Percentiles rank a stretch among this genome's conserved stretches.
Conservation (phyloP, 176 grass and related monocot genomes). For the Phyllostachys edulis region DNA sequence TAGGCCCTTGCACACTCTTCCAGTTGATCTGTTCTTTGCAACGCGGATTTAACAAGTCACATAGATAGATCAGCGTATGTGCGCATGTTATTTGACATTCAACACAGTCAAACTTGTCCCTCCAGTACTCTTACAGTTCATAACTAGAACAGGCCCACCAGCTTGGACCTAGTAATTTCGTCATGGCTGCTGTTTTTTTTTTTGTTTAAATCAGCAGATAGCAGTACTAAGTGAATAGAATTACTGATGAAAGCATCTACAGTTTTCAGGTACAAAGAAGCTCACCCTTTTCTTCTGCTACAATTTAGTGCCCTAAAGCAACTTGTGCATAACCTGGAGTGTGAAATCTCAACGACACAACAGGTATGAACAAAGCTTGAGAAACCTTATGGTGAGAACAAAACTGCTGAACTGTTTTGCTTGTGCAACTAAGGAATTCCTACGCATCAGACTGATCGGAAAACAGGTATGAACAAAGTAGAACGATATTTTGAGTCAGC, state of each 20-base stretch:
- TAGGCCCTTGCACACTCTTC: neutral
- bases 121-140: neutral
- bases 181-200: neutral
- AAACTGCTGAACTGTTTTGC: conserved; percentile 48
- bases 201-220: neutral
- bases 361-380: conserved; percentile 35
- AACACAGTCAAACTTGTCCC: neutral
- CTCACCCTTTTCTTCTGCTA: too few species aligned
- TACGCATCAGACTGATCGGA: conserved; percentile 81
- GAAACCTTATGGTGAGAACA: conserved; percentile 51
- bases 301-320: too few species aligned
- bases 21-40: neutral
- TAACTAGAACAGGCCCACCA: neutral
- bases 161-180: neutral
- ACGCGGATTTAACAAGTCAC: neutral
- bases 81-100: neutral
- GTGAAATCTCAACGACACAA: too few species aligned
- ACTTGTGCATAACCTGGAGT: too few species aligned
- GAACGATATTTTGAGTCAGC: neutral
- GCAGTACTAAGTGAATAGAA: neutral
- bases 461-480: conserved; percentile 50
- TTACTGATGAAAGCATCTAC: neutral
- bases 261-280: too few species aligned
- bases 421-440: conserved; percentile 84
- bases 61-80: neutral